Percentiles rank a stretch among this genome's conserved stretches.
These are phyloP conservation scores for Phyllosticta ampelicida DNA, from an alignment of 2,329 filamentous ascomycete genomes.

Conservation along the genomic window DNA sequence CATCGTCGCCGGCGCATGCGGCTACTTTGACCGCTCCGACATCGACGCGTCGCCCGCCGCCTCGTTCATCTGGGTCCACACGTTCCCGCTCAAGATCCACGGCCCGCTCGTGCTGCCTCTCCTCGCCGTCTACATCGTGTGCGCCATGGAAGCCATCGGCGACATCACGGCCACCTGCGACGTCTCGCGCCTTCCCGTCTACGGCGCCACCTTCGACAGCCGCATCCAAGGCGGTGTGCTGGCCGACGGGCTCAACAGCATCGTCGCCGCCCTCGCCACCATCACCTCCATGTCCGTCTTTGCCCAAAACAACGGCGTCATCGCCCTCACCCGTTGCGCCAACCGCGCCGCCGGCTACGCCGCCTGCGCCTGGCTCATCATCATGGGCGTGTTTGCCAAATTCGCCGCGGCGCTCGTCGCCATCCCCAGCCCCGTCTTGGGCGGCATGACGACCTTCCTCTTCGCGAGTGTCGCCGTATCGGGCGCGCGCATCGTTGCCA, in stretches of 20 bases:
- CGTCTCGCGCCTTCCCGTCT: constrained; percentile 64
- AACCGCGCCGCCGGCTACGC: constrained; percentile 73
- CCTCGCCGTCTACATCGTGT: constrained; percentile 52
- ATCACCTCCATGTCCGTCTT: constrained; percentile 73
- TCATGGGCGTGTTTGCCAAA: constrained; percentile 77
- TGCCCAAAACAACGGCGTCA: constrained; percentile 77
- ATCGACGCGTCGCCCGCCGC: constrained; percentile 61
- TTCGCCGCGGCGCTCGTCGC: constrained; percentile 70
- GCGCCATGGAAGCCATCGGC: constrained; percentile 66
- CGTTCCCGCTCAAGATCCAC: constrained; percentile 62
- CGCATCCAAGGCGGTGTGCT: constrained; percentile 70
- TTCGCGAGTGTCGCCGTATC: constrained; percentile 68
- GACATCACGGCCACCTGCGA: constrained; percentile 76
- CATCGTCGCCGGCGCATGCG: constrained; percentile 65
- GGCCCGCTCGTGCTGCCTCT: constrained; percentile 63
- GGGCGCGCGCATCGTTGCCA: constrained; percentile 64
- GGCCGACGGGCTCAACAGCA: constrained; percentile 65
- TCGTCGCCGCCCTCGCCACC: constrained; percentile 65
- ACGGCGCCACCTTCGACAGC: constrained; percentile 60
- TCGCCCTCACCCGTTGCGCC: constrained; percentile 69
- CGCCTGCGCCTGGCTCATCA: constrained; percentile 62
- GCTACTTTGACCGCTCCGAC: constrained; percentile 64
- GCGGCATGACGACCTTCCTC: constrained; percentile 59
- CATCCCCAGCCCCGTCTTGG: constrained; percentile 49
- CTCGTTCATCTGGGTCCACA: constrained; percentile 71